phyloP scores from a whole-genome alignment of 75 land plant genomes.

The Chamaecyparis obtusa region DNA sequence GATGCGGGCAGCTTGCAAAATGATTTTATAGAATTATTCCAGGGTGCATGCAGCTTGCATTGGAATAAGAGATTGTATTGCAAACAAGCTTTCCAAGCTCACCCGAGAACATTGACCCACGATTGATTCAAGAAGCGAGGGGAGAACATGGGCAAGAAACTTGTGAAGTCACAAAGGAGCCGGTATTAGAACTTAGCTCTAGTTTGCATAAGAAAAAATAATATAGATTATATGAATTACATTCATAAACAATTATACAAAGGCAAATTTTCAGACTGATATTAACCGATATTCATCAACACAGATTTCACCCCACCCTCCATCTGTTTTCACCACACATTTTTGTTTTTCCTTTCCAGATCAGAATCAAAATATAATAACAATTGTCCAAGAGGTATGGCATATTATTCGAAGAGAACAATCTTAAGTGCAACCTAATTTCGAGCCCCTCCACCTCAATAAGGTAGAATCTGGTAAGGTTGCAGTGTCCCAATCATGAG shows the following conservation, averaged over 20 bases:
- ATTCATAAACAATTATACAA: not conserved
- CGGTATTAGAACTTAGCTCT: no score
- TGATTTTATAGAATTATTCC: no score
- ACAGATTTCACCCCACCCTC: not conserved
- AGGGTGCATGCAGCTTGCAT: not conserved
- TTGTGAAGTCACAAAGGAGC: not conserved
- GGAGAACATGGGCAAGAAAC: not conserved
- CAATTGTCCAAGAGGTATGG: not conserved
- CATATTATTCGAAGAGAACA: not conserved
- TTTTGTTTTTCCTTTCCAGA: not conserved
- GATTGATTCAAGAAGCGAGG: not conserved
- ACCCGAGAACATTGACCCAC: not conserved
- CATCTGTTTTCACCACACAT: not conserved
- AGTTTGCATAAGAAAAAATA: no score
- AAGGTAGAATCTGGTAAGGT: not conserved
- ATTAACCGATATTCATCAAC: not conserved
- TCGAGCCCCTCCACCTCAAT: not conserved
- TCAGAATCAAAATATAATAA: not conserved
- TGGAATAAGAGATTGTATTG: not conserved
- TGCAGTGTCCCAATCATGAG: not conserved
- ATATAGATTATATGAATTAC: not conserved
- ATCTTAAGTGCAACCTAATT: not conserved
- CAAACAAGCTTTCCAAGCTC: not conserved
- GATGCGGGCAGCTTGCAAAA: not conserved
- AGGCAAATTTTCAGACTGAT: not conserved